phyloP scores from a whole-genome alignment of 306 rosid genomes.

The Pyrus communis region DNA sequence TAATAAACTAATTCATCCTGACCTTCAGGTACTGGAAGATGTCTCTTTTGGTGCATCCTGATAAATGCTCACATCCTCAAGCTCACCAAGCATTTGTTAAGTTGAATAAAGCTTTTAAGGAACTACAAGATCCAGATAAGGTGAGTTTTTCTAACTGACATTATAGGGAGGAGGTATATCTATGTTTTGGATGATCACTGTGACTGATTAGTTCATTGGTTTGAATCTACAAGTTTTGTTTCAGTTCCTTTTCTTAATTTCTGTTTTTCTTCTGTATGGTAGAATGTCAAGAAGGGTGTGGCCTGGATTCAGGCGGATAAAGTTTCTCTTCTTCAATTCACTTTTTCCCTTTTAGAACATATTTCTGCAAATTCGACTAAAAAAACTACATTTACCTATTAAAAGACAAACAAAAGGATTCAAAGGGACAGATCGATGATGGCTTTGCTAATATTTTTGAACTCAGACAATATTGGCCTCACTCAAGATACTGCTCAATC shows the following conservation, averaged over 20 bases:
- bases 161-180: not conserved
- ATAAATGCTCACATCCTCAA: constrained; percentile 94
- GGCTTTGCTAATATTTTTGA: not conserved
- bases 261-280: not conserved
- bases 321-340: not conserved
- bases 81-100: constrained; percentile 88
- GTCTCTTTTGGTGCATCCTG: constrained; percentile 97
- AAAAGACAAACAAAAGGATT: not conserved
- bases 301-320: not conserved
- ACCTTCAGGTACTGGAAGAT: constrained; percentile 81
- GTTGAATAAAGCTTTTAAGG: constrained; percentile 85
- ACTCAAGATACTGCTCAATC: not conserved
- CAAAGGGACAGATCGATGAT: not conserved
- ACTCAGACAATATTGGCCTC: not conserved
- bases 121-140: constrained; percentile 76
- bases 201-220: not conserved
- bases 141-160: constrained; percentile 2
- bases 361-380: not conserved
- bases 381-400: not conserved
- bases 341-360: not conserved
- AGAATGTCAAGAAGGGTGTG: not conserved
- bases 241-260: not conserved
- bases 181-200: not conserved
- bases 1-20: not conserved
- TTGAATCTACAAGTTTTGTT: not conserved